phyloP scores from a whole-genome alignment of 2,329 filamentous ascomycete species.

The Aureobasidium melanogenum region DNA sequence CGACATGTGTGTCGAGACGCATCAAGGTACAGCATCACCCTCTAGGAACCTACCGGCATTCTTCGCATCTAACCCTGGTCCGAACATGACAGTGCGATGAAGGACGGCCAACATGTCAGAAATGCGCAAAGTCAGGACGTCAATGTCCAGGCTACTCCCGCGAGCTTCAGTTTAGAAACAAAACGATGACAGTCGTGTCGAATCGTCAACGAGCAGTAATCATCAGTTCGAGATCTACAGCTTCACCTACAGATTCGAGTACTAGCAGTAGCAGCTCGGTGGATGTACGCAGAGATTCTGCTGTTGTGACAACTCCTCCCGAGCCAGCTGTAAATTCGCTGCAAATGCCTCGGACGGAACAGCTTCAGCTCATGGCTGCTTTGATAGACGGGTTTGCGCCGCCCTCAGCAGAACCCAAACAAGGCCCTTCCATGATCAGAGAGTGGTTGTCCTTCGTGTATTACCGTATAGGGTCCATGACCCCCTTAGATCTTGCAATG shows the following conservation, averaged over 20 bases:
- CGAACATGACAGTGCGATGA: constrained; percentile 8
- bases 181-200: not conserved
- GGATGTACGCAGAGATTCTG: not conserved
- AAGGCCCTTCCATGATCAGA: not conserved
- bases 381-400: constrained; percentile 10
- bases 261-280: not conserved
- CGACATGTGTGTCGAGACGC: constrained; percentile 1
- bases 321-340: not conserved
- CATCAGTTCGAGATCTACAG: not conserved
- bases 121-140: constrained; percentile 6
- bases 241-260: not conserved
- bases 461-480: not conserved
- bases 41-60: not conserved
- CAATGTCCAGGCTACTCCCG: constrained; percentile 3
- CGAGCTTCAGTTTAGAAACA: not conserved
- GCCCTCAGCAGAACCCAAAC: not conserved
- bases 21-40: constrained; percentile 10
- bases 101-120: constrained; percentile 3
- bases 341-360: not conserved
- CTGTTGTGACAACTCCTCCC: not conserved
- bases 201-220: not conserved
- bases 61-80: not conserved
- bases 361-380: not conserved
- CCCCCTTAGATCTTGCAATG: constrained; percentile 5
- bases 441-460: constrained; percentile 7